Percentiles rank a stretch among this genome's conserved stretches.
Evolutionary conservation across 768 basidiomycete genomes (phyloP).

Genomic region (Boletus rubropictus): DNA sequence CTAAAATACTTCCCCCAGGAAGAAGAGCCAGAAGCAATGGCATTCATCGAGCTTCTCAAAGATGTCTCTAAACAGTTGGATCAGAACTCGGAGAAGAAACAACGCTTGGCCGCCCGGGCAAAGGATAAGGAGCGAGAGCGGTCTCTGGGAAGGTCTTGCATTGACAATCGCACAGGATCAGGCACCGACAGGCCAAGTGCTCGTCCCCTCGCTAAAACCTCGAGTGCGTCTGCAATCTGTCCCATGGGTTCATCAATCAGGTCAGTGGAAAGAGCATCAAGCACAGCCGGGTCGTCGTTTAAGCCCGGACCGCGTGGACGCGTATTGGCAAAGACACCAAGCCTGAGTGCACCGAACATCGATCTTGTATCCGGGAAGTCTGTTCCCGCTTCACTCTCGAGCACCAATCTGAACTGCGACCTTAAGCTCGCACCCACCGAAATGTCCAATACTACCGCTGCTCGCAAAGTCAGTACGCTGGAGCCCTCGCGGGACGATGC

Average conservation of each 20-base stretch:
- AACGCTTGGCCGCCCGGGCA: constrained; percentile 11
- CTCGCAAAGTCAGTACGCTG: not conserved
- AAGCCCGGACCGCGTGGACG: not conserved
- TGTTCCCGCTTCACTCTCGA: constrained; percentile 9
- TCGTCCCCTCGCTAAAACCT: constrained; percentile 12
- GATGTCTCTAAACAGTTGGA: constrained; percentile 22
- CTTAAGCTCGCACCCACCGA: not conserved
- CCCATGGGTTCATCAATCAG: not conserved
- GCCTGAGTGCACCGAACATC: not conserved
- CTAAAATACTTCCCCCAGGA: constrained; percentile 7
- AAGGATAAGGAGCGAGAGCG: constrained; percentile 9
- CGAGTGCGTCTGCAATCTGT: constrained; percentile 13
- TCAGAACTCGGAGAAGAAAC: constrained; percentile 24
- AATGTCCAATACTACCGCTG: not conserved
- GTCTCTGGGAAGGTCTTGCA: not conserved
- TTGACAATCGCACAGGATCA: not conserved
- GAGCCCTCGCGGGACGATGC: not conserved
- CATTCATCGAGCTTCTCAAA: constrained; percentile 23
- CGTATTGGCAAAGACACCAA: constrained; percentile 5
- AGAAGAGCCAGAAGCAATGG: constrained; percentile 19
- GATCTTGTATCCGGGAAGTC: constrained; percentile 8
- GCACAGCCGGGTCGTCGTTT: not conserved
- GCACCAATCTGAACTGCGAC: constrained; percentile 8
- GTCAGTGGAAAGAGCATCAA: not conserved
- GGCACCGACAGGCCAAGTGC: not conserved